phyloP scores from a whole-genome alignment of 23 red algal species.

The Rhodosorus marinus region DNA sequence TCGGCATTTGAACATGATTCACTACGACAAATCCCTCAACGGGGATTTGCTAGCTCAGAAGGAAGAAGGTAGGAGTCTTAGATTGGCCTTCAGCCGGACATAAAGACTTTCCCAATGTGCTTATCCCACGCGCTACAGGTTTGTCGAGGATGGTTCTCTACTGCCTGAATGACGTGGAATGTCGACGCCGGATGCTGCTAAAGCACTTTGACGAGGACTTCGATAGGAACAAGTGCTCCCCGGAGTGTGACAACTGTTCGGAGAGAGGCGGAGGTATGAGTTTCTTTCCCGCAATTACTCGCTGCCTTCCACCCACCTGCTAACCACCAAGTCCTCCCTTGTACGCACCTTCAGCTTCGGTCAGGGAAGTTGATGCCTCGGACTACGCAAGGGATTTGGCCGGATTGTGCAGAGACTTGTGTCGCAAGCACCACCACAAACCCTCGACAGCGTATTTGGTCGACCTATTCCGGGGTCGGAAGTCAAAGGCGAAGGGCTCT shows the following conservation, averaged over 20 bases:
- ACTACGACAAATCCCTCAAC: constrained; percentile 33
- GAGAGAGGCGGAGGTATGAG: too few species aligned
- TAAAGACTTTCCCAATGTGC: too few species aligned
- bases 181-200: constrained; percentile 50
- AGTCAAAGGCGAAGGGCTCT: constrained; percentile 1
- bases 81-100: too few species aligned
- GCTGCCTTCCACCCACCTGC: too few species aligned
- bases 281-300: too few species aligned
- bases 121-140: too few species aligned
- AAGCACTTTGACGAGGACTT: constrained; percentile 90
- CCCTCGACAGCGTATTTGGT: constrained; percentile 6
- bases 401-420: neutral
- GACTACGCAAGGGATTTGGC: constrained; percentile 11
- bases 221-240: constrained; percentile 36
- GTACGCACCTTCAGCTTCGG: constrained; percentile 13
- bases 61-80: too few species aligned
- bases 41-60: constrained; percentile 49
- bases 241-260: constrained; percentile 88
- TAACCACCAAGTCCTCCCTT: too few species aligned
- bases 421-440: neutral
- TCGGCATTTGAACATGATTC: constrained; percentile 71
- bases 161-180: constrained; percentile 75
- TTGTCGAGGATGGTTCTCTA: constrained; percentile 65
- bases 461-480: constrained; percentile 4
- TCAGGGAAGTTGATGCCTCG: constrained; percentile 11